Evolutionary conservation across 306 rosid species (phyloP).

Genomic region (Fragaria iinumae): DNA sequence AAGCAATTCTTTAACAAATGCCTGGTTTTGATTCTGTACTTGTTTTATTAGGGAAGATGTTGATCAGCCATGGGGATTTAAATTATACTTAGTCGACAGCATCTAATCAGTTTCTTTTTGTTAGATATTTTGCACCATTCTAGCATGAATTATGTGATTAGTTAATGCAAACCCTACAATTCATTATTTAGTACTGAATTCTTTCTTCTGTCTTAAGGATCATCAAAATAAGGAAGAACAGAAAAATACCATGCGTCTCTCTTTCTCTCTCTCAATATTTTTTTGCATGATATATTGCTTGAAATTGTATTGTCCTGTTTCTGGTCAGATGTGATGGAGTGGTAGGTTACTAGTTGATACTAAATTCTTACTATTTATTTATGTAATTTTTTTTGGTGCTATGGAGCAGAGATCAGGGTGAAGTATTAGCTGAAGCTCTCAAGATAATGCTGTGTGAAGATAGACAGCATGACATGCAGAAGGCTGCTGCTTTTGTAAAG

Average conservation of each 20-base stretch:
- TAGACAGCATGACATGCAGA: constrained; percentile 98
- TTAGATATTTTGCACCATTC: constrained; percentile 3
- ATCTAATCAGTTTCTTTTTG: background rate
- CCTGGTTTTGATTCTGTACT: background rate
- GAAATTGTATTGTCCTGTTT: background rate
- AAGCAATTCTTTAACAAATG: background rate
- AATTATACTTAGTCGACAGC: background rate
- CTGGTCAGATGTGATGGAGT: background rate
- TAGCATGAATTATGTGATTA: background rate
- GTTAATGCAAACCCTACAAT: background rate
- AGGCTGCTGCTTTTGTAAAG: constrained; percentile 93
- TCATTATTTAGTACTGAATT: background rate
- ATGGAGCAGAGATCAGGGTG: constrained; percentile 78
- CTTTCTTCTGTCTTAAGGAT: background rate
- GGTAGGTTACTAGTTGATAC: constrained; percentile 13
- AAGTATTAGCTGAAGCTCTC: constrained; percentile 85
- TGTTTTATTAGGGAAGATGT: background rate
- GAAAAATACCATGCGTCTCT: too few species aligned
- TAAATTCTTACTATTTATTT: background rate
- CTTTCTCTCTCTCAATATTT: background rate
- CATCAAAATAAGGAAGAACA: too few species aligned
- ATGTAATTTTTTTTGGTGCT: constrained; percentile 5
- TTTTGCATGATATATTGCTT: background rate
- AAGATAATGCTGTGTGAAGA: constrained; percentile 93
- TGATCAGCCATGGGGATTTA: background rate